Evolutionary conservation across 441 rosid species (phyloP).

Genomic region (Raphanus hybrid): DNA sequence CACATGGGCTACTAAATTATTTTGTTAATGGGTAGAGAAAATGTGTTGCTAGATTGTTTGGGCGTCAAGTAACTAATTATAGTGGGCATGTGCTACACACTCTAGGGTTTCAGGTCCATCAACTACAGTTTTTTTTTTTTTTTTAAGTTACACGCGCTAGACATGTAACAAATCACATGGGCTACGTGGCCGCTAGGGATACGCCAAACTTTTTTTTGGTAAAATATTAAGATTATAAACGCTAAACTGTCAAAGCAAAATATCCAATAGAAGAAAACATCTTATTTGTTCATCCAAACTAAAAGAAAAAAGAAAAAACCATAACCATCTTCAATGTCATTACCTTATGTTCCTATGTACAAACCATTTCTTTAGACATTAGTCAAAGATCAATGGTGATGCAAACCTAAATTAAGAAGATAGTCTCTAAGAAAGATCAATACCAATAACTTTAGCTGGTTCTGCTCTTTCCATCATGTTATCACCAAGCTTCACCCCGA

Average conservation of each 20-base stretch:
- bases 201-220: too few species aligned
- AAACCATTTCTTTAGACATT: constrained; percentile 37
- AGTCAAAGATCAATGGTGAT: constrained; percentile 19
- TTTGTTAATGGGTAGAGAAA: background rate
- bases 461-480: constrained; percentile 67
- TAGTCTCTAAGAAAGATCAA: constrained; percentile 59
- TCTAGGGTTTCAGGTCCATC: background rate
- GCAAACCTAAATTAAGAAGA: constrained; percentile 17
- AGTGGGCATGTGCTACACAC: constrained; percentile 3
- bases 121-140: too few species aligned
- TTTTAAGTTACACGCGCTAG: too few species aligned
- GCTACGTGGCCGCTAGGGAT: too few species aligned
- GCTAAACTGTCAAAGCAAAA: background rate
- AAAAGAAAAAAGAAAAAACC: constrained; percentile 16
- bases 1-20: background rate
- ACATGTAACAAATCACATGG: too few species aligned
- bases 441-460: constrained; percentile 61
- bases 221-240: background rate
- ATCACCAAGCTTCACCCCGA: constrained; percentile 67
- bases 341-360: constrained; percentile 49
- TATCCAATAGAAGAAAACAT: background rate
- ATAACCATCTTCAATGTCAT: constrained; percentile 28
- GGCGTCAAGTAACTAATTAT: background rate
- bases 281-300: background rate
- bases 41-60: background rate